Conservation (phyloP, 768 basidiomycete species). For the Sporobolomyces roseus region DNA sequence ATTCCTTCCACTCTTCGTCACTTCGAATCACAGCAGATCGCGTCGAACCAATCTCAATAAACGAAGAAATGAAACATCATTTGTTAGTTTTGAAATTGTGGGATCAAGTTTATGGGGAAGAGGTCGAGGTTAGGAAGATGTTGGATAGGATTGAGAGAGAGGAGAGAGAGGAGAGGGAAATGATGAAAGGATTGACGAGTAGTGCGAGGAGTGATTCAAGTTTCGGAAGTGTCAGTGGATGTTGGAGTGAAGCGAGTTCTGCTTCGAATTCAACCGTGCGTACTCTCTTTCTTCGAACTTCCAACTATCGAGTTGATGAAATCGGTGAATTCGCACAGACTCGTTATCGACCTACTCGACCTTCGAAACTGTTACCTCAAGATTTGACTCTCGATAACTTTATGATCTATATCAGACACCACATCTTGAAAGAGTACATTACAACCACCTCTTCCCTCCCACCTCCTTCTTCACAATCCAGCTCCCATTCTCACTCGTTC, state of each 20-base stretch:
- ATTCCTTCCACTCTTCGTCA: background rate
- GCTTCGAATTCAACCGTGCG: background rate
- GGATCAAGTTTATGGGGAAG: background rate
- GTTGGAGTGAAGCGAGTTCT: background rate
- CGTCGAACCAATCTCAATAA: constrained; percentile 3
- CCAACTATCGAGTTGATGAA: background rate
- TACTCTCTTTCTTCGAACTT: background rate
- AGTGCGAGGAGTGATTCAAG: background rate
- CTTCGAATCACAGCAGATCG: constrained; percentile 7
- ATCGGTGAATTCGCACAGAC: background rate
- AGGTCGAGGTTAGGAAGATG: constrained; percentile 4
- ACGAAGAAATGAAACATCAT: background rate
- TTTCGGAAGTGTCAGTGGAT: background rate
- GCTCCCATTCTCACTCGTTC: background rate
- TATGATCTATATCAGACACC: constrained; percentile 22
- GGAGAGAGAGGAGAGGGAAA: background rate
- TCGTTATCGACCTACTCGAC: constrained; percentile 18
- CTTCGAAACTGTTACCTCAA: constrained; percentile 3
- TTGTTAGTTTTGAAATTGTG: background rate
- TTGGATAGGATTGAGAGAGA: constrained; percentile 13
- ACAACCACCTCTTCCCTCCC: background rate
- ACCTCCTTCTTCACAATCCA: background rate
- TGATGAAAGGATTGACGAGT: background rate
- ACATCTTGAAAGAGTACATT: constrained; percentile 11
- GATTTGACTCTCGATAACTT: constrained; percentile 26